phyloP scores from a whole-genome alignment of 108 stramenopile genomes.

The Cyclotella cryptica region DNA sequence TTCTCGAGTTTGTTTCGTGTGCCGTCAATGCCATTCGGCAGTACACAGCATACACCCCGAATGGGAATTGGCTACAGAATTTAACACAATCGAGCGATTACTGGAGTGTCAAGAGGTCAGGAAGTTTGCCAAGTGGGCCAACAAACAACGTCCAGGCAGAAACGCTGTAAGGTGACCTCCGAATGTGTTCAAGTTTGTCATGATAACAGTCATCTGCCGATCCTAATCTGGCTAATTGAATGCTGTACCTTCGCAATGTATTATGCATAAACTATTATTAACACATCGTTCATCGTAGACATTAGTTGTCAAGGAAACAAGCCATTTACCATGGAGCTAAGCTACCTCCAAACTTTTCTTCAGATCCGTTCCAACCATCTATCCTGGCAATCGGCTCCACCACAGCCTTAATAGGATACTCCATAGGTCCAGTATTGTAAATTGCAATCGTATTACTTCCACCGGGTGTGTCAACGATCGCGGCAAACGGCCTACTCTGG shows the following conservation, averaged over 20 bases:
- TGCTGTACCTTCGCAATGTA: too few relatives aligned
- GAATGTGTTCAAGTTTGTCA: neutral
- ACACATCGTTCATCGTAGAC: neutral
- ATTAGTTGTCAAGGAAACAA: neutral
- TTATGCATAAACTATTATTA: neutral
- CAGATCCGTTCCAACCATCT: constrained; percentile 42
- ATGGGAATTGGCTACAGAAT: constrained; percentile 66
- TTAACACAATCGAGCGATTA: constrained; percentile 62
- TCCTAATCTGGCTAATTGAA: too few relatives aligned
- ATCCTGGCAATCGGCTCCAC: constrained; percentile 52
- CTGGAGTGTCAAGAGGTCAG: constrained; percentile 56
- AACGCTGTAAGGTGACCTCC: constrained; percentile 35
- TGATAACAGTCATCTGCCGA: too few relatives aligned
- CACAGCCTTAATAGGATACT: constrained; percentile 42
- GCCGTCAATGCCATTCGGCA: constrained; percentile 71
- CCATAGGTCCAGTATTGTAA: constrained; percentile 53
- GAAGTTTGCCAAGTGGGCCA: constrained; percentile 79
- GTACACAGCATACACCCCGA: constrained; percentile 70
- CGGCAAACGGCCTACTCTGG: constrained; percentile 36
- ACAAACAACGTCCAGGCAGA: constrained; percentile 67
- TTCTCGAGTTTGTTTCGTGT: constrained; percentile 57
- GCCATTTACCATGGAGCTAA: constrained; percentile 40
- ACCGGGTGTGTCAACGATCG: constrained; percentile 50
- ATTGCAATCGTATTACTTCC: constrained; percentile 48
- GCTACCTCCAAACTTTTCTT: constrained; percentile 40